Percentiles rank a stretch among this genome's conserved stretches.
Conservation (phyloP, 495 filamentous ascomycete genomes). For the Copromyces sp. region DNA sequence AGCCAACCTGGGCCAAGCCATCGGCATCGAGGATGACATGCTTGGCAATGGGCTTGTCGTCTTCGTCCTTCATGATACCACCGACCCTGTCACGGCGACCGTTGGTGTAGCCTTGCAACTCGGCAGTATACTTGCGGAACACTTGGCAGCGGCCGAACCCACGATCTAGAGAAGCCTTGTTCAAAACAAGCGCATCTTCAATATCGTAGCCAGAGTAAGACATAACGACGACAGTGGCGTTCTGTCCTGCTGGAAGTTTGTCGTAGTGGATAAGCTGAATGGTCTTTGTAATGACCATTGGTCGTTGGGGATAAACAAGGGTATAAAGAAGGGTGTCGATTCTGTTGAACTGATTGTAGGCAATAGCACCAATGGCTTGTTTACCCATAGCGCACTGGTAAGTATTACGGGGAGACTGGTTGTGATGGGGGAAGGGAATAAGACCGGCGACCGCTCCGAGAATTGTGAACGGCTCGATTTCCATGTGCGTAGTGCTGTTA, state of each 20-base stretch:
- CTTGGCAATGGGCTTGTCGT: slow-evolving; percentile 49
- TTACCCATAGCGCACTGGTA: slow-evolving; percentile 99
- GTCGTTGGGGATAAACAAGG: slow-evolving; percentile 95
- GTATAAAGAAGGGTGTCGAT: slow-evolving; percentile 94
- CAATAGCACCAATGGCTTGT: slow-evolving; percentile 96
- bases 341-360: slow-evolving; percentile 90
- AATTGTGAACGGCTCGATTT: slow-evolving; percentile 96
- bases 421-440: slow-evolving; percentile 98
- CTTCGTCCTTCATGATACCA: slow-evolving; percentile 47
- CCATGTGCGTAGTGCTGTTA: slow-evolving; percentile 76
- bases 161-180: slow-evolving; percentile 87
- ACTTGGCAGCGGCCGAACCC: slow-evolving; percentile 96
- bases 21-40: slow-evolving; percentile 65
- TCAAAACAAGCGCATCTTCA: slow-evolving; percentile 93
- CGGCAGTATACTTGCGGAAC: slow-evolving; percentile 74
- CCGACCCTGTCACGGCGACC: slow-evolving; percentile 64
- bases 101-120: slow-evolving; percentile 72
- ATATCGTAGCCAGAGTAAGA: slow-evolving; percentile 99
- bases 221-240: slow-evolving; percentile 96
- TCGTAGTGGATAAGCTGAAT: slow-evolving; percentile 97
- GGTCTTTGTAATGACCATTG: slow-evolving; percentile 91
- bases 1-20: slow-evolving; percentile 76
- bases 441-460: slow-evolving; percentile 95
- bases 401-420: slow-evolving; percentile 96
- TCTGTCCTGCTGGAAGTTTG: slow-evolving; percentile 92